Conservation (phyloP, 1,284 basidiomycete species). For the Ustilago trichophora region DNA sequence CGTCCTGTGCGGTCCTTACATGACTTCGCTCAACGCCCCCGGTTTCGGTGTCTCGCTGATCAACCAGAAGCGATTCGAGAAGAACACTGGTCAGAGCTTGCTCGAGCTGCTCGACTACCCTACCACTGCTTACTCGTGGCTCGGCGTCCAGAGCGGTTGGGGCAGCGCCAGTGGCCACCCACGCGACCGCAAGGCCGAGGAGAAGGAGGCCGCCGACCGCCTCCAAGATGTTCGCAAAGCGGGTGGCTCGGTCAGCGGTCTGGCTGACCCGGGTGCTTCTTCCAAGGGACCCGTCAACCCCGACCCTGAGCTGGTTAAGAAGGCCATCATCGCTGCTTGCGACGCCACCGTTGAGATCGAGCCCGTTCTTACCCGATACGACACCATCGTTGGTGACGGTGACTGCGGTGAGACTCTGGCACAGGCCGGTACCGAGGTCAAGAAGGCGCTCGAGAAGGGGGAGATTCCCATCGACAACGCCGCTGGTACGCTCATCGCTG, state of each 20-base stretch:
- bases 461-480: slow-evolving; percentile 59
- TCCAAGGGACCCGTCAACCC: slow-evolving; percentile 55
- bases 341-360: slow-evolving; percentile 67
- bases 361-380: slow-evolving; percentile 69
- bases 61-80: slow-evolving; percentile 68
- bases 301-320: slow-evolving; percentile 55
- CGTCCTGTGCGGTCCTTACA: slow-evolving; percentile 68
- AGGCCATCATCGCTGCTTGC: slow-evolving; percentile 66
- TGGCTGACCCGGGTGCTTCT: slow-evolving; percentile 47
- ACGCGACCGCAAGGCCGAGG: slow-evolving; percentile 57
- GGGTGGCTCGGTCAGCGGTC: slow-evolving; percentile 59
- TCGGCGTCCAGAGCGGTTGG: slow-evolving; percentile 66
- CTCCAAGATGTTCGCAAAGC: slow-evolving; percentile 49
- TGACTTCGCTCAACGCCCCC: slow-evolving; percentile 70
- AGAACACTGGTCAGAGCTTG: slow-evolving; percentile 65
- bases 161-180: slow-evolving; percentile 49
- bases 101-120: slow-evolving; percentile 68
- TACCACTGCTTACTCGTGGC: slow-evolving; percentile 68
- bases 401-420: slow-evolving; percentile 65
- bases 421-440: slow-evolving; percentile 54
- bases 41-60: slow-evolving; percentile 69
- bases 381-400: slow-evolving; percentile 68
- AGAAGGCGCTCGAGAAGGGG: slow-evolving; percentile 53
- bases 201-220: slow-evolving; percentile 58
- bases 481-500: slow-evolving; percentile 58